Conservation (phyloP, 179 eudicot species). For the Silene vulgaris region DNA sequence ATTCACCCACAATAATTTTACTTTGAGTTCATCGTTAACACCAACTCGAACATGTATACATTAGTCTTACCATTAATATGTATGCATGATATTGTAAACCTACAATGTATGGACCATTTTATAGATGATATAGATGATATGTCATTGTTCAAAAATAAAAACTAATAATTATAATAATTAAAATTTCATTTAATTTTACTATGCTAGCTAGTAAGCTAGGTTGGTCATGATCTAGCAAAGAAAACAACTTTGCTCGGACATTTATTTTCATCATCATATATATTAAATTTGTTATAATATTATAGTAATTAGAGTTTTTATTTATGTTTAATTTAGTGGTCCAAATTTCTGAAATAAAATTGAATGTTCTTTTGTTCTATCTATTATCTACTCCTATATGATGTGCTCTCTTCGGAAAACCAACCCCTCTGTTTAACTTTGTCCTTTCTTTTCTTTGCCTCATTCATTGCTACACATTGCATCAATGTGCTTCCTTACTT, state of each 20-base stretch:
- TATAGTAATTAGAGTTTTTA: not conserved
- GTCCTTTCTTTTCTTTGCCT: conserved; percentile 5
- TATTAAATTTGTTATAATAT: not conserved
- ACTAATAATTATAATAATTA: too few species aligned
- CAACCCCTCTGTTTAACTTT: not conserved
- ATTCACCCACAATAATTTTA: too few species aligned
- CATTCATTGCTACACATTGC: conserved; percentile 16
- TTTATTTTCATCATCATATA: not conserved
- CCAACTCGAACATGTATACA: not conserved
- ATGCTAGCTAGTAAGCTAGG: conserved; percentile 6
- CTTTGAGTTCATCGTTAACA: not conserved
- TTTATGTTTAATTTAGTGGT: conserved; percentile 9
- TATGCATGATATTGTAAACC: not conserved
- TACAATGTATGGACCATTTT: conserved; percentile 18
- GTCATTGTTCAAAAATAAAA: not conserved
- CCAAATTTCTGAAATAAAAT: conserved; percentile 21
- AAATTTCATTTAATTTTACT: not conserved
- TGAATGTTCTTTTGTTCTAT: conserved; percentile 18
- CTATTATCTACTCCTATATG: conserved; percentile 11
- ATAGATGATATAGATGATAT: conserved; percentile 18
- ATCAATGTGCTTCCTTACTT: not conserved
- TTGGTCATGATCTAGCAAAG: conserved; percentile 7
- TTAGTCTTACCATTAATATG: conserved; percentile 2
- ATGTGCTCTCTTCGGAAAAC: conserved; percentile 16
- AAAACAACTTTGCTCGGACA: not conserved